Conservation (phyloP, 1,284 basidiomycete genomes). For the Xerocomus minutiporus region DNA sequence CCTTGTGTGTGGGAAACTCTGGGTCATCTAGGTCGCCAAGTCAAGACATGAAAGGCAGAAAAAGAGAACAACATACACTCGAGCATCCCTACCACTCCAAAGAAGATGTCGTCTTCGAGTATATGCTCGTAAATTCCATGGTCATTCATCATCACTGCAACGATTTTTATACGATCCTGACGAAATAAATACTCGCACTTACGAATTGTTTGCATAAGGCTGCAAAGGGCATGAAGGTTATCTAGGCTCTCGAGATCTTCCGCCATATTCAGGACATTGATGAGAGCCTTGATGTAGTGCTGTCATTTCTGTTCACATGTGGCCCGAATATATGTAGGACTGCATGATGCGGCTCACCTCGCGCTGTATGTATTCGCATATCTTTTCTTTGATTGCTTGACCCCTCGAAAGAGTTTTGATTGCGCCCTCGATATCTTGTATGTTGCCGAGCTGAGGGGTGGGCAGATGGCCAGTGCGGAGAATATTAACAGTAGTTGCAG, state of each 20-base stretch:
- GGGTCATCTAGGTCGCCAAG: constrained; percentile 72
- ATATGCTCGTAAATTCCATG: constrained; percentile 94
- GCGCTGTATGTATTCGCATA: constrained; percentile 77
- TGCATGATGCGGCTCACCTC: constrained; percentile 46
- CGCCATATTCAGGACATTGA: constrained; percentile 80
- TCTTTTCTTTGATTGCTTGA: constrained; percentile 67
- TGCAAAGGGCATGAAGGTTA: constrained; percentile 87
- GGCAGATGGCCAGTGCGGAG: constrained; percentile 70
- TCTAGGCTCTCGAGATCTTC: constrained; percentile 90
- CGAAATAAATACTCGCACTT: constrained; percentile 34
- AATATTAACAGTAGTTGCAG: constrained; percentile 57
- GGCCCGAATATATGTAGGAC: background rate
- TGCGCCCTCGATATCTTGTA: constrained; percentile 71
- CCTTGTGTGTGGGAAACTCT: constrained; percentile 92
- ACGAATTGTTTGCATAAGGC: constrained; percentile 94
- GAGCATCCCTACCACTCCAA: constrained; percentile 92
- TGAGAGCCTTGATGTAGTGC: constrained; percentile 86
- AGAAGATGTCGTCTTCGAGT: constrained; percentile 88
- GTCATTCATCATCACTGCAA: constrained; percentile 91
- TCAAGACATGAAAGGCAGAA: constrained; percentile 13
- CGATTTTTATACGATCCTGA: constrained; percentile 14
- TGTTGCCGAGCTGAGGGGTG: constrained; percentile 63
- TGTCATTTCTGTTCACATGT: constrained; percentile 32
- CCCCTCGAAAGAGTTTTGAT: constrained; percentile 68
- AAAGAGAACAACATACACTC: constrained; percentile 68